phyloP scores from a whole-genome alignment of 2,329 filamentous ascomycete genomes.

The Hypocreales sp. region DNA sequence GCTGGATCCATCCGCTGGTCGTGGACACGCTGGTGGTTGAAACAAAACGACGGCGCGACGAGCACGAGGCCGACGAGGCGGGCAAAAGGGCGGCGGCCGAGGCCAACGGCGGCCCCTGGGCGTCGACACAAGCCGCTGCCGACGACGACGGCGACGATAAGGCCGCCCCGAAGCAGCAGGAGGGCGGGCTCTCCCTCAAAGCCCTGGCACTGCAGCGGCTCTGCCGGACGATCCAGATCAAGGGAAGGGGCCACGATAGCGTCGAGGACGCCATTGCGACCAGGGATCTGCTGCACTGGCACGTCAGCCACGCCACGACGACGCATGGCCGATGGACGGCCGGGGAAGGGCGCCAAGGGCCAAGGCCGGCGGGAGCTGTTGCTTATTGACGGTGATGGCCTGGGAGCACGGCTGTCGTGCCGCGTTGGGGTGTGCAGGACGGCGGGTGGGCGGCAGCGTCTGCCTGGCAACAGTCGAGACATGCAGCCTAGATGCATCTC shows the following conservation, averaged over 20 bases:
- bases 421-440: no score
- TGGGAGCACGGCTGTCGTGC: no score
- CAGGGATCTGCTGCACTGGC: constrained; percentile 24
- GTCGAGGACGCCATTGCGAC: constrained; percentile 28
- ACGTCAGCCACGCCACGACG: constrained; percentile 9
- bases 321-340: no score
- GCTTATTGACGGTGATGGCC: no score
- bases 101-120: no score
- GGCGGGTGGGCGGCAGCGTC: no score
- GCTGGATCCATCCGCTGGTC: constrained; percentile 29
- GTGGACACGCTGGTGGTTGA: constrained; percentile 28
- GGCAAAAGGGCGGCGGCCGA: background rate
- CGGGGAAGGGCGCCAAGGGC: no score
- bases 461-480: no score
- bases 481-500: no score
- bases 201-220: constrained; percentile 19
- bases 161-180: constrained; percentile 3
- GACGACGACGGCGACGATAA: constrained; percentile 1
- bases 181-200: constrained; percentile 23
- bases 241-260: constrained; percentile 22
- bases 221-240: constrained; percentile 21
- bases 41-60: constrained; percentile 5
- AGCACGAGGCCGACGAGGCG: constrained; percentile 5
- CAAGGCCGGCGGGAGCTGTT: no score
- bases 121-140: background rate